A percentile compares a stretch with the other conserved stretches of the same genome.
Evolutionary conservation across 2,329 filamentous ascomycete species (phyloP).

Genomic region (Laburnicola sp.): DNA sequence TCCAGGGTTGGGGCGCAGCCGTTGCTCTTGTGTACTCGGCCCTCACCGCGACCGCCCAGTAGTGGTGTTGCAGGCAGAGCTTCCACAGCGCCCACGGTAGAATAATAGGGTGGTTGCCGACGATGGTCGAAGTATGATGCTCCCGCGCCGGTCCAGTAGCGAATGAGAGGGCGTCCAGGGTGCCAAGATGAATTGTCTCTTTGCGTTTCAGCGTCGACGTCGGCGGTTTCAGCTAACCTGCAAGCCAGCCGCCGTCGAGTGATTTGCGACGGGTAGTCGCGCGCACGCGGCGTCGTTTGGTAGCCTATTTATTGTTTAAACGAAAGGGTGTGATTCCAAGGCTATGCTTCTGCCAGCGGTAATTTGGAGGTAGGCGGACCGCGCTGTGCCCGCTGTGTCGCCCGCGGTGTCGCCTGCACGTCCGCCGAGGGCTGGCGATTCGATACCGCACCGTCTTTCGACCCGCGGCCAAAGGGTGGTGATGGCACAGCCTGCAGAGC

Average conservation of each 20-base stretch:
- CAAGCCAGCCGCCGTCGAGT: slow-evolving; percentile 3
- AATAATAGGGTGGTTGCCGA: too few relatives aligned
- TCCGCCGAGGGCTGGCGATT: not conserved
- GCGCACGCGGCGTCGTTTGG: not conserved
- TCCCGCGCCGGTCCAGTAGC: slow-evolving; percentile 11
- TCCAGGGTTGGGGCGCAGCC: slow-evolving; percentile 25
- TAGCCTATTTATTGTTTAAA: slow-evolving; percentile 1
- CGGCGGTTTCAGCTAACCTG: slow-evolving; percentile 37
- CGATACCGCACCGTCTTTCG: slow-evolving; percentile 1
- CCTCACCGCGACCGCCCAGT: not conserved
- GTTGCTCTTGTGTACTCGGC: slow-evolving; percentile 17
- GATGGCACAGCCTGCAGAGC: too few relatives aligned
- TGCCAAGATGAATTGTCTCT: slow-evolving; percentile 34
- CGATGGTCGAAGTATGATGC: slow-evolving; percentile 20
- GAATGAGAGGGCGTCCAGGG: slow-evolving; percentile 27
- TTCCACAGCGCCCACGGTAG: slow-evolving; percentile 21
- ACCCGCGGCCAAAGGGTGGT: slow-evolving; percentile 14
- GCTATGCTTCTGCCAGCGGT: not conserved
- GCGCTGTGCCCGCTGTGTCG: too few relatives aligned
- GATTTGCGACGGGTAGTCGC: slow-evolving; percentile 8
- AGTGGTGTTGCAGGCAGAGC: slow-evolving; percentile 11
- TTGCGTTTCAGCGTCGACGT: slow-evolving; percentile 38
- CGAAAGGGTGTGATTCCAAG: not conserved
- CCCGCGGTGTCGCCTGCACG: slow-evolving; percentile 1
- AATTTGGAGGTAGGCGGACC: not conserved